These are phyloP conservation scores for Darksidea phi DNA, from an alignment of 495 filamentous ascomycete genomes.

Conservation along the genomic window DNA sequence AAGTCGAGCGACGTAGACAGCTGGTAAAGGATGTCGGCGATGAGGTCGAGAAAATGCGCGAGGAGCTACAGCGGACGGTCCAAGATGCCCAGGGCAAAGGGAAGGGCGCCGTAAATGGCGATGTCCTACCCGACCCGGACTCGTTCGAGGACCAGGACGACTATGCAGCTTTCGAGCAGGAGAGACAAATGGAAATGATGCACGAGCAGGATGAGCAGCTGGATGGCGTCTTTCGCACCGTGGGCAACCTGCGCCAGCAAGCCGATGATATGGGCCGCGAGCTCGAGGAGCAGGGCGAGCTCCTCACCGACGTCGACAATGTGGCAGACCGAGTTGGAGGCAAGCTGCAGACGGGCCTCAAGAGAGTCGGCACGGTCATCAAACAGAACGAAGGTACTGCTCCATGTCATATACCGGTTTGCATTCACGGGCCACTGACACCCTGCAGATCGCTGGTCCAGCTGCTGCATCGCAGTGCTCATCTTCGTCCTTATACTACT, in stretches of 20 bases:
- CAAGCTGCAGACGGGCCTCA: conserved; percentile 79
- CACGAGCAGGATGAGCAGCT: conserved; percentile 91
- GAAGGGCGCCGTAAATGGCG: conserved; percentile 39
- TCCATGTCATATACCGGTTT: conserved; percentile 3
- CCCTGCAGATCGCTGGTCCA: conserved; percentile 69
- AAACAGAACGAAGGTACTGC: conserved; percentile 81
- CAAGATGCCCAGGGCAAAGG: conserved; percentile 41
- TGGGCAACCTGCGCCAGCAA: conserved; percentile 83
- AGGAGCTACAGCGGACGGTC: conserved; percentile 67
- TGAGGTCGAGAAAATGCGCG: conserved; percentile 84
- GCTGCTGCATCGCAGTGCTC: conserved; percentile 85
- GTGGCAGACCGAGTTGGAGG: conserved; percentile 84
- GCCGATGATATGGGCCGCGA: conserved; percentile 94
- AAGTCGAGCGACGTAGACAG: conserved; percentile 75
- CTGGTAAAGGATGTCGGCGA: conserved; percentile 86
- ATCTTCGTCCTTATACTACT: conserved; percentile 83
- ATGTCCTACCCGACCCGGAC: conserved; percentile 66
- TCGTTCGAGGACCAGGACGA: conserved; percentile 66
- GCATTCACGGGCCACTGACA: conserved; percentile 22
- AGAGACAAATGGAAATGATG: conserved; percentile 88
- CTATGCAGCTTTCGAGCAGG: conserved; percentile 85
- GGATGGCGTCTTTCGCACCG: conserved; percentile 88
- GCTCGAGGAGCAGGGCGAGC: conserved; percentile 84
- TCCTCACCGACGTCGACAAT: conserved; percentile 76
- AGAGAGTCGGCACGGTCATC: conserved; percentile 79